Evolutionary conservation across 2,329 filamentous ascomycete genomes (phyloP), one percentile per base, ranked within the genome.

Genomic region (Sclerotinia glacialis): DNA sequence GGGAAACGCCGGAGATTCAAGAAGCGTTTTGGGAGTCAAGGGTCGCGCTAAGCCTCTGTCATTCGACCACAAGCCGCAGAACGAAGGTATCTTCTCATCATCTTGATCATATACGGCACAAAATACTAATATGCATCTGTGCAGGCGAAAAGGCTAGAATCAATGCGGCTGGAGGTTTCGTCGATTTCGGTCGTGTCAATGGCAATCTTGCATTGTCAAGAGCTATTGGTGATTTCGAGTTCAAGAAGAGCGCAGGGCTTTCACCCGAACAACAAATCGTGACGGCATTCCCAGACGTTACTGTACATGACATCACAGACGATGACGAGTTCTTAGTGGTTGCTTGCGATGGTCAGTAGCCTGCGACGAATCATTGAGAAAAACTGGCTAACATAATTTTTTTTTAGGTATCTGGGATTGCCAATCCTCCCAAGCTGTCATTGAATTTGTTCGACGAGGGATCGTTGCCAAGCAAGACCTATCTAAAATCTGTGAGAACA

Each of bases 21-120:
- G 95, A 82, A 92, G 90, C 76, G 95, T 99, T 34, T 81, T 99
- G 71, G 95, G 95, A 74, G 92, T 99, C 76, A 99, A 98, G 82
- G 95, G 95, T 72, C 87, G 95, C 75, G 95, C 95, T 72, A 99
- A 98, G 82, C 95, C 95, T 63, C 84, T 99, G 68, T 99, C 95
- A n/a, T 96, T 96, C 77, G 95, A 99, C 78, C 95, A 99, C 84
- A 99, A 99, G 82, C 95, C 95, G 52, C 93, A 97, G 79, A 97
- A 98, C 74, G 95, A 99, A 85, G 92, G 93, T 96, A 77, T 67
- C 28, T 58, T 34, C 46, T 61, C 26, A 42, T 59, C 8, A 42
- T 42, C 34, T 18, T 26, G 60, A 28, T 31, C 8, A 37, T 49
- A 54, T 63, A 21, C 53, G 26, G 44, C 49, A 58, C 67, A 54